Conservation (phyloP, 805 yeast species). For the Yamadazyma nakazawae region DNA sequence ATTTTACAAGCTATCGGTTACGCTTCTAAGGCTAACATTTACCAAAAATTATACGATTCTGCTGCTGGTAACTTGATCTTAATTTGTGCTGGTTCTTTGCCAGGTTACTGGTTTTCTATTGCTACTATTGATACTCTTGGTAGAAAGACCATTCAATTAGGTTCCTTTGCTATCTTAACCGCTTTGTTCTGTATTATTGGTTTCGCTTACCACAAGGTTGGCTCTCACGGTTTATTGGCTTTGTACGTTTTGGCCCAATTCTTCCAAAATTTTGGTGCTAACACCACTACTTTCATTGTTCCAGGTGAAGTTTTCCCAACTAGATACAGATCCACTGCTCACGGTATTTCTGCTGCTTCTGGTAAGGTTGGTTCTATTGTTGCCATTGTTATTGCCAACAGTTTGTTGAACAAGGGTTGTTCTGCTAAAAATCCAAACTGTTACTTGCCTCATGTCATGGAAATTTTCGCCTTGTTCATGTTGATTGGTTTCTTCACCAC, state of each 20-base stretch:
- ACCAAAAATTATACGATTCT: slow-evolving; percentile 65
- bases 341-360: slow-evolving; percentile 88
- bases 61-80: slow-evolving; percentile 92
- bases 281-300: slow-evolving; percentile 83
- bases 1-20: slow-evolving; percentile 83
- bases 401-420: slow-evolving; percentile 77
- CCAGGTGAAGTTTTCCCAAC: slow-evolving; percentile 95
- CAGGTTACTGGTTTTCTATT: slow-evolving; percentile 87
- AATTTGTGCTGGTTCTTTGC: slow-evolving; percentile 92
- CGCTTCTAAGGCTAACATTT: slow-evolving; percentile 68
- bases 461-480: slow-evolving; percentile 91
- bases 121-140: slow-evolving; percentile 80
- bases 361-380: slow-evolving; percentile 93
- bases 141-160: slow-evolving; percentile 77
- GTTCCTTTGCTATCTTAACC: slow-evolving; percentile 73
- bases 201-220: slow-evolving; percentile 72
- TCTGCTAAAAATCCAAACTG: slow-evolving; percentile 58
- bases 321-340: slow-evolving; percentile 93
- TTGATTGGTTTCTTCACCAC: slow-evolving; percentile 67
- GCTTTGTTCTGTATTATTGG: slow-evolving; percentile 75
- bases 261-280: slow-evolving; percentile 91
- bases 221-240: slow-evolving; percentile 72
- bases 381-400: slow-evolving; percentile 86
- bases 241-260: slow-evolving; percentile 79
- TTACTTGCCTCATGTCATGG: slow-evolving; percentile 91